Conservation (phyloP, 305 asterid genomes). For the Rubia peregrina region DNA sequence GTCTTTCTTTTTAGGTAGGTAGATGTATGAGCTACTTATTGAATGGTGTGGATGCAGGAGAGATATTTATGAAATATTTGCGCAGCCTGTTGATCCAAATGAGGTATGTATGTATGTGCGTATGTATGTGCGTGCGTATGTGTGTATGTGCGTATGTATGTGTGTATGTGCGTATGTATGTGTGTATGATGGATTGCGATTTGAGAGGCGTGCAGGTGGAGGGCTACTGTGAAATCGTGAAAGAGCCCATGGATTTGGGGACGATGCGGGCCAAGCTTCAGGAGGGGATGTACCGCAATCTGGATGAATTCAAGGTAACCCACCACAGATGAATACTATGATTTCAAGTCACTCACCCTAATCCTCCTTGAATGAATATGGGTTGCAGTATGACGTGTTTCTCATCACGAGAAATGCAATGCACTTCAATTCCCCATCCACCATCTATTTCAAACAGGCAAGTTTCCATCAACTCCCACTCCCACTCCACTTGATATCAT, state of each 20-base stretch:
- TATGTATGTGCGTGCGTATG: background rate
- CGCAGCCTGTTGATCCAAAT: constrained; percentile 70
- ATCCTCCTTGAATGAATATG: no score
- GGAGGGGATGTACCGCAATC: constrained; percentile 68
- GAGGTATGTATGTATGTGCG: constrained; percentile 37
- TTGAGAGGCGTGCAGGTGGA: no score
- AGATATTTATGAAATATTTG: constrained; percentile 67
- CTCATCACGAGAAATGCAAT: constrained; percentile 82
- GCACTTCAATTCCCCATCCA: constrained; percentile 70
- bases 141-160: background rate
- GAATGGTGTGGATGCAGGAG: constrained; percentile 34
- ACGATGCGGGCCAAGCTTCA: constrained; percentile 93
- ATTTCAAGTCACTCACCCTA: no score
- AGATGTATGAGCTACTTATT: no score
- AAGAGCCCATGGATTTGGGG: constrained; percentile 92
- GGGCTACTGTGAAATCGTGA: constrained; percentile 66
- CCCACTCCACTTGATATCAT: no score
- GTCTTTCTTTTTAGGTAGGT: no score
- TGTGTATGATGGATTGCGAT: no score
- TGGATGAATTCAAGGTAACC: constrained; percentile 70
- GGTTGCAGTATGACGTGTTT: constrained; percentile 70
- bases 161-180: no score
- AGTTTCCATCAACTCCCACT: no score
- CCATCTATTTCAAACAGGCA: constrained; percentile 72
- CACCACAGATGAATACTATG: no score